Conservation (phyloP, 768 basidiomycete species). For the Trametes punicea region DNA sequence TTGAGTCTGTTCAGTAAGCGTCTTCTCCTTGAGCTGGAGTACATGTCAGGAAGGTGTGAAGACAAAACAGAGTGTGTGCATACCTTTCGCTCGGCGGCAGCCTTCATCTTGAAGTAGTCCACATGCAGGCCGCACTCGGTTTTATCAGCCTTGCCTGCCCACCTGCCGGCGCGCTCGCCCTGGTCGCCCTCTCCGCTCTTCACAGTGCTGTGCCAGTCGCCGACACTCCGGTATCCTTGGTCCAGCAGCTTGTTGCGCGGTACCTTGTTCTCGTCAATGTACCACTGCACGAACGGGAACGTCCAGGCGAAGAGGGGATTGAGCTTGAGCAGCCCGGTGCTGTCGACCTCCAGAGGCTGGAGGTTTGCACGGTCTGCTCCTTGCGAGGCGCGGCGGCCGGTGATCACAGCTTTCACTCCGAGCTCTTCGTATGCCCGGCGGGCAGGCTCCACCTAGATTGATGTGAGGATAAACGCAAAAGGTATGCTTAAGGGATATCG, state of each 20-base stretch:
- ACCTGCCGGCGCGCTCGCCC: constrained; percentile 84
- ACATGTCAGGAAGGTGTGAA: background rate
- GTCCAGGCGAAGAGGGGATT: constrained; percentile 92
- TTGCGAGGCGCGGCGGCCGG: constrained; percentile 92
- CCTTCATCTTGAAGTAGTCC: constrained; percentile 81
- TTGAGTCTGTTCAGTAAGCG: constrained; percentile 1
- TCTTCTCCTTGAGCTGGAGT: constrained; percentile 11
- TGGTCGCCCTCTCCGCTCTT: constrained; percentile 64
- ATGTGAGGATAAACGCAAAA: background rate
- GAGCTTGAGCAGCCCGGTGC: constrained; percentile 86
- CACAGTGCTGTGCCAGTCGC: constrained; percentile 96
- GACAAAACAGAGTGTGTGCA: background rate
- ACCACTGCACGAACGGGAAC: constrained; percentile 79
- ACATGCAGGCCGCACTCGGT: constrained; percentile 95
- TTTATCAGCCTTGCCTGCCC: constrained; percentile 82
- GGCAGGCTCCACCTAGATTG: constrained; percentile 82
- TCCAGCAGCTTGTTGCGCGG: constrained; percentile 85
- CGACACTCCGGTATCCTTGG: constrained; percentile 92
- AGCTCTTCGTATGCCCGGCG: constrained; percentile 81
- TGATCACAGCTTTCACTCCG: constrained; percentile 82
- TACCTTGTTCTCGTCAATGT: constrained; percentile 76
- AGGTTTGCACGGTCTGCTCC: constrained; percentile 85
- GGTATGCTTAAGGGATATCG: background rate
- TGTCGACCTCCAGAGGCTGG: constrained; percentile 86
- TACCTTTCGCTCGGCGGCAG: constrained; percentile 42